These are phyloP conservation scores for Pyrenophora seminiperda DNA, from an alignment of 2,329 filamentous ascomycete species.

Conservation along the genomic window DNA sequence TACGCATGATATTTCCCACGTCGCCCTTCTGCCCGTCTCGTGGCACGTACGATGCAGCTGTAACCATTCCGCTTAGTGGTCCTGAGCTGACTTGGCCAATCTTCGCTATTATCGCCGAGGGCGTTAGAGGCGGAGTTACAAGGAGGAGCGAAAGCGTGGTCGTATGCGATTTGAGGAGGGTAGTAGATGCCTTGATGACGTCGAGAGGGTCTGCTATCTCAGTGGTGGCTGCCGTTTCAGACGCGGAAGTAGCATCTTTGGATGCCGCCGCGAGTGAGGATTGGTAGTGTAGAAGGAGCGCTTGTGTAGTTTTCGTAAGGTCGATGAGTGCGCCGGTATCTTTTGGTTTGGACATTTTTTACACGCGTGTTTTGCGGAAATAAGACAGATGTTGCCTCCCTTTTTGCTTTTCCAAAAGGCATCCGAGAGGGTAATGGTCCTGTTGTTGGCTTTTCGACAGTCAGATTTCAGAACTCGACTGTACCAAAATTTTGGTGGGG, in stretches of 20 bases:
- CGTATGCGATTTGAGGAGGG: conserved; percentile 77
- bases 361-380: too few species aligned
- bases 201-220: conserved; percentile 59
- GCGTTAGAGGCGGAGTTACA: conserved; percentile 84
- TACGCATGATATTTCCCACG: conserved; percentile 57
- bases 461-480: neutral
- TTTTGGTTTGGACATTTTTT: conserved; percentile 30
- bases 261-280: conserved; percentile 40
- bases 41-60: conserved; percentile 51
- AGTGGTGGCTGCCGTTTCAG: conserved; percentile 19
- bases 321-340: conserved; percentile 40
- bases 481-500: conserved; percentile 16
- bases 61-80: conserved; percentile 74
- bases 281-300: conserved; percentile 45
- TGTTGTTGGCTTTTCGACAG: neutral
- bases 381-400: too few species aligned
- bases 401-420: neutral
- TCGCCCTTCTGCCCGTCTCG: conserved; percentile 22
- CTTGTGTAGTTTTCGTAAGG: conserved; percentile 44
- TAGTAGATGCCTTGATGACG: conserved; percentile 72
- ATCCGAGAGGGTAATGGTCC: neutral
- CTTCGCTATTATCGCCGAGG: conserved; percentile 72
- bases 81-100: conserved; percentile 73
- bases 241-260: conserved; percentile 1
- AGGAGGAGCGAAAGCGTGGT: conserved; percentile 88